Evolutionary conservation across 768 basidiomycete species (phyloP), one percentile per base, ranked within the genome.

Genomic region (Amanita rimosa): DNA sequence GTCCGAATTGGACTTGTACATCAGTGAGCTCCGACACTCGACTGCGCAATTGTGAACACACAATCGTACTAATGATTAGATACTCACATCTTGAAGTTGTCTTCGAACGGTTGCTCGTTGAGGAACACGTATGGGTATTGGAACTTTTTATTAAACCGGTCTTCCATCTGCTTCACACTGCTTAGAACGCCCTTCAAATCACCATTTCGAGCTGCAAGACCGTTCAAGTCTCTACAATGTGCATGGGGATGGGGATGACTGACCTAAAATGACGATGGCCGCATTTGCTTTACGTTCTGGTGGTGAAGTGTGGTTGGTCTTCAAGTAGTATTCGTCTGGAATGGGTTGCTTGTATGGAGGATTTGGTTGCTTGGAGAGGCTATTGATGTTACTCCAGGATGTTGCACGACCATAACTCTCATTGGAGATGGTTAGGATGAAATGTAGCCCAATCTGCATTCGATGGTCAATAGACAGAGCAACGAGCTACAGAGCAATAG

Each of bases 111-210:
- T 53, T 81, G 72, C 29, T 96, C 91, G 59, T 94, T 94, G 48
- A 96, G 70, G 64, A 94, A 89, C 35, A 86, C 81, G 59, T 87
- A 94, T 13, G 87, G 85, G 62, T 94, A 94, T 19, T 66, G 68
- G 57, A 82, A 92, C 60, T 84, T 83, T 52, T 79, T 78, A 72
- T 99, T 99, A 70, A 96, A 96, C 35, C 85, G 70, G 59, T 89
- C 84, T 66, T 98, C 95, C 66, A 87, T 74, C 60, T 83, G 79
- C 58, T 82, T 78, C 64, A 87, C 72, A 54, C 79, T 83, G 54
- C 68, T 74, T 35, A 81, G 57, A 46, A 85, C 74, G 4, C 78
- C 77, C 44, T 71, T 67, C 49, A 82, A 59, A 60, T 83, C 81
- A 38, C 70, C 62, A 59, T 83, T 83, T 2, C 81, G 71, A 3